Percentiles rank a stretch among this genome's conserved stretches.
These are phyloP conservation scores for Malassezia psittaci DNA, from an alignment of 1,284 basidiomycete species.

Conservation along the genomic window DNA sequence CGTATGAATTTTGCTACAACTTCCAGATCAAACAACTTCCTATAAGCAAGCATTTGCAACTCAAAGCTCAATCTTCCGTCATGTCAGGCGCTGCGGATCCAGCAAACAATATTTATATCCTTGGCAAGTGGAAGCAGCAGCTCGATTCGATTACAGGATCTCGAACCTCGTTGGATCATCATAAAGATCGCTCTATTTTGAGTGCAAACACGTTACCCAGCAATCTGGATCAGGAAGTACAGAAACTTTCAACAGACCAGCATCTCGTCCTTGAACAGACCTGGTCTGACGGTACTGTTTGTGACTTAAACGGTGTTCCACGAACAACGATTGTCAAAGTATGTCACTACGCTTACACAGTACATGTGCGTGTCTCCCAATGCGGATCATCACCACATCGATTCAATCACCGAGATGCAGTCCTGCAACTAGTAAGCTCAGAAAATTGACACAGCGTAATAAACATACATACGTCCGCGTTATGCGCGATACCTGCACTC, in stretches of 20 bases:
- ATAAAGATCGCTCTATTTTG: neutral
- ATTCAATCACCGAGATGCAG: slow-evolving; percentile 5
- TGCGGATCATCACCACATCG: neutral
- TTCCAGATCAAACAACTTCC: slow-evolving; percentile 4
- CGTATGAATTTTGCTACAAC: slow-evolving; percentile 4
- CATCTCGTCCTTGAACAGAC: neutral
- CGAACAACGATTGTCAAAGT: slow-evolving; percentile 4
- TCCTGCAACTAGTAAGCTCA: slow-evolving; percentile 14
- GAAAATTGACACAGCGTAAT: neutral
- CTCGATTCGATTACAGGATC: neutral
- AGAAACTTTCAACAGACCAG: neutral
- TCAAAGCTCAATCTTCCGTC: neutral
- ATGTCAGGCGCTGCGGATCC: neutral
- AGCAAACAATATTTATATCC: slow-evolving; percentile 1
- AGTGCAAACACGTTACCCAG: neutral
- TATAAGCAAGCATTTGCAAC: neutral
- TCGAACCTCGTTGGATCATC: neutral
- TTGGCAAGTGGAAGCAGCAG: neutral
- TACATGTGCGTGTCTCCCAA: slow-evolving; percentile 4
- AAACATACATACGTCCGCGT: neutral
- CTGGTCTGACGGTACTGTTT: slow-evolving; percentile 6
- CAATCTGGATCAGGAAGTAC: neutral
- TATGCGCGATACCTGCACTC: slow-evolving; percentile 7
- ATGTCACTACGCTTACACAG: slow-evolving; percentile 4
- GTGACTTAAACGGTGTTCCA: slow-evolving; percentile 14